Evolutionary conservation across 257 asterid genomes (phyloP).

Genomic region (Solanum chmielewskii): DNA sequence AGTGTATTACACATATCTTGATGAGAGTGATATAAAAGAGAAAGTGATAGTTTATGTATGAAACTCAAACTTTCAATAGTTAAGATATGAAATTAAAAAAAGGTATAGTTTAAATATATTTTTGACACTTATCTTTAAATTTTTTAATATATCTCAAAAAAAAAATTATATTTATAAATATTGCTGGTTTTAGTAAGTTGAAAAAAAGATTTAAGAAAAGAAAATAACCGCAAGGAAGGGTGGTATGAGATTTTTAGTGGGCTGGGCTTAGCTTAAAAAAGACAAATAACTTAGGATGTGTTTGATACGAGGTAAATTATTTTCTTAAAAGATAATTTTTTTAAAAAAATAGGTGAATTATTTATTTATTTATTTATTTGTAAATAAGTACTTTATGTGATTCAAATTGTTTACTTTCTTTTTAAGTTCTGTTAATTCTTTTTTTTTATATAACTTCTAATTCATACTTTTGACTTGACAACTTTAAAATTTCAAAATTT

Average conservation of each 20-base stretch:
- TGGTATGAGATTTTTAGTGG: not conserved
- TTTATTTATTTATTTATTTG: not conserved
- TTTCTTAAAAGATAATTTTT: not conserved
- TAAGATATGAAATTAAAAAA: no score
- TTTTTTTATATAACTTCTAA: not conserved
- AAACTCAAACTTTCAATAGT: no score
- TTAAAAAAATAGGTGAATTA: not conserved
- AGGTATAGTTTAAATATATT: fast-evolving
- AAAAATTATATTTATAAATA: no score
- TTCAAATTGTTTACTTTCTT: not conserved
- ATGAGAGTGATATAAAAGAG: no score
- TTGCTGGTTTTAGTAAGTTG: no score
- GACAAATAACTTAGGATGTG: not conserved
- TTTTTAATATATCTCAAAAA: no score
- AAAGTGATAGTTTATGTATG: no score
- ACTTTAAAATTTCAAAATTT: not conserved
- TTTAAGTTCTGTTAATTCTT: no score
- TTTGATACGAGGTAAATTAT: not conserved
- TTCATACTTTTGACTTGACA: not conserved
- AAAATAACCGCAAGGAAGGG: not conserved
- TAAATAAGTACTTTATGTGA: not conserved
- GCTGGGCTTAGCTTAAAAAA: not conserved
- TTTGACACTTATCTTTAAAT: no score
- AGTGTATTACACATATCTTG: no score
- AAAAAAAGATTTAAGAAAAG: no score